These are phyloP conservation scores for Backusella macrospora DNA, from an alignment of 192 early-diverging fungal genomes.

Conservation along the genomic window DNA sequence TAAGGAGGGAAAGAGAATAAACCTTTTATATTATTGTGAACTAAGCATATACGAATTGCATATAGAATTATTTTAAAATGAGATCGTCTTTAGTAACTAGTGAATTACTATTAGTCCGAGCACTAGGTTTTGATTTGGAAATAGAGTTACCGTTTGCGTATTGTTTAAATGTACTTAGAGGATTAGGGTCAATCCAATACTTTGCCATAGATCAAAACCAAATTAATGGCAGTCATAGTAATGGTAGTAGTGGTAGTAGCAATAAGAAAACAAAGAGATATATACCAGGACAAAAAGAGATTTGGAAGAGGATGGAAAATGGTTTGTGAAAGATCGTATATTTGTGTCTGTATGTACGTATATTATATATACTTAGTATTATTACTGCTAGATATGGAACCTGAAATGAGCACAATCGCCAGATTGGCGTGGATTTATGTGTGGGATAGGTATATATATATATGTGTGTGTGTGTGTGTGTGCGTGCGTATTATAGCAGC, in stretches of 20 bases:
- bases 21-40: not conserved
- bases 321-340: not conserved
- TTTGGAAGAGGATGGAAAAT: conserved; percentile 29
- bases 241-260: no score
- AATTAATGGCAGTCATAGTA: not conserved
- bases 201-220: conserved; percentile 8
- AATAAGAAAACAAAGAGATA: not conserved
- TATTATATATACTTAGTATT: not conserved
- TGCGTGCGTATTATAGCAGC: not conserved
- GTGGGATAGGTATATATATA: conserved; percentile 39
- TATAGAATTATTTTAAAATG: conserved; percentile 49
- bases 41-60: not conserved
- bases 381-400: conserved; percentile 25
- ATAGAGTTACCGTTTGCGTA: conserved; percentile 51
- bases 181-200: conserved; percentile 46
- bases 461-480: not conserved
- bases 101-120: conserved; percentile 52
- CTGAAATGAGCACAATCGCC: conserved; percentile 35
- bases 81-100: conserved; percentile 52
- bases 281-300: conserved; percentile 26
- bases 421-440: conserved; percentile 38
- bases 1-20: not conserved
- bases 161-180: conserved; percentile 53
- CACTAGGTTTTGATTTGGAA: conserved; percentile 54
- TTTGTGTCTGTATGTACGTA: not conserved